A percentile compares a stretch with the other conserved stretches of the same genome.
These are phyloP conservation scores for Fusarium aywerte DNA, from an alignment of 2,329 filamentous ascomycete genomes.

Conservation along the genomic window DNA sequence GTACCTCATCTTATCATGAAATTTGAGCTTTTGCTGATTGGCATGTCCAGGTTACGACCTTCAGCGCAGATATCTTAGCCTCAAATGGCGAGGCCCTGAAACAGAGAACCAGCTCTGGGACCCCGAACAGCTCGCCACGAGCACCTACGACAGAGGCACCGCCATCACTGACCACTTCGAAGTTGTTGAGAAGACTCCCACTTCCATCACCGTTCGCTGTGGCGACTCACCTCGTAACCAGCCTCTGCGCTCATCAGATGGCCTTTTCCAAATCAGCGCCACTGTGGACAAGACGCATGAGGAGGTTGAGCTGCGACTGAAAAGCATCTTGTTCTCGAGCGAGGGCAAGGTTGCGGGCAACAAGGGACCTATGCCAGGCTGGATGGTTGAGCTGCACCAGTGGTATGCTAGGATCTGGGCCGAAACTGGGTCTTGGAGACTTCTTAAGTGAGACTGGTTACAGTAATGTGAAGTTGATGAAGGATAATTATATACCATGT, in stretches of 20 bases:
- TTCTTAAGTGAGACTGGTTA: constrained; percentile 45
- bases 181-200: constrained; percentile 71
- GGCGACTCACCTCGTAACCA: constrained; percentile 71
- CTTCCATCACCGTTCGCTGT: constrained; percentile 70
- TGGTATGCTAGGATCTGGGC: constrained; percentile 57
- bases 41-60: constrained; percentile 61
- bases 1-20: background rate
- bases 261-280: constrained; percentile 73
- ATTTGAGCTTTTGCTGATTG: background rate
- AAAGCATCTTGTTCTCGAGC: constrained; percentile 70
- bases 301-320: constrained; percentile 72
- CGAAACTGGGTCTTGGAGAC: constrained; percentile 53
- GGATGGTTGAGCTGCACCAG: constrained; percentile 49
- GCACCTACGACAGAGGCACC: constrained; percentile 70
- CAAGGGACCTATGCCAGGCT: constrained; percentile 47
- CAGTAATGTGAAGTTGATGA: background rate
- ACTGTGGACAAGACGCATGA: constrained; percentile 67
- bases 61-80: constrained; percentile 67
- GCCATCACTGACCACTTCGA: constrained; percentile 77
- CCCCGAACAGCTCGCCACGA: constrained; percentile 62
- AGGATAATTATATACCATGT: constrained; percentile 15
- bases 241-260: constrained; percentile 68
- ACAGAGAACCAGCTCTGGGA: constrained; percentile 74
- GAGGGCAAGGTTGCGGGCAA: constrained; percentile 50
- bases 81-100: constrained; percentile 66